Base-by-base conservation (phyloP, 495 filamentous ascomycete species). In the Aspergillus sclerotiicarbonarius region DNA sequence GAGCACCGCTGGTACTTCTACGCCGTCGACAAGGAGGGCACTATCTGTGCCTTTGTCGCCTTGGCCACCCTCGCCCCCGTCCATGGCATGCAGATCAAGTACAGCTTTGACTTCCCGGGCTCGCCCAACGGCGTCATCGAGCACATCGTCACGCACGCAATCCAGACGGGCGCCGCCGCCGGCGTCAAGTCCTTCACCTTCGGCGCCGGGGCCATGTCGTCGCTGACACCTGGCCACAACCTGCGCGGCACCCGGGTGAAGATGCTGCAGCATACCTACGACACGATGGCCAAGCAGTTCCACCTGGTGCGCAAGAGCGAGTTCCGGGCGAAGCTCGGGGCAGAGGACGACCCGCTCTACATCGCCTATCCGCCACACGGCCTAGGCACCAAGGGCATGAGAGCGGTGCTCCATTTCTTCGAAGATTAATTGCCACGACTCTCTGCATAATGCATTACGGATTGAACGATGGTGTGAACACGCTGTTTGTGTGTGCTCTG, bases 81-180 rank as follows among this genome's bases (percentile, higher is more conserved):
- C 33, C 83, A 92, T 61, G 90, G 90, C 54, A 91, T 88, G 80
- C 90, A 96, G 74, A 85, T 94, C 72, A 94, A 96, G 74, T 93
- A 90, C 72, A 86, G 85, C 43, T 82, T 94, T 56, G 90, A 93
- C 68, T 94, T 96, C 78, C 90, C 90, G 15, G 82, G 82, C 16
- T 80, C 89, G 4, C 88, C 90, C 3, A 87, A 79, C 55, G 91
- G 90, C 54, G 86, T 86, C 33, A 96, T 94, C 60, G 91, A 96
- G 72, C 76, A 81, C 4, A 82, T 91, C 49, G 89, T 92, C 63
- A 86, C 87, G 18, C 83, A 87, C 64, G 85, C 89, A n/a, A 85
- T 96, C 66, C 84, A 87, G 64, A 76, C 79, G 30, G 82, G 89
- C 29, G 82, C 84, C 35, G 78, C 82, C 33, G 66, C 75, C 0